Evolutionary conservation across 169 alveolate species (phyloP).

Genomic region (Toxoplasma gondii): DNA sequence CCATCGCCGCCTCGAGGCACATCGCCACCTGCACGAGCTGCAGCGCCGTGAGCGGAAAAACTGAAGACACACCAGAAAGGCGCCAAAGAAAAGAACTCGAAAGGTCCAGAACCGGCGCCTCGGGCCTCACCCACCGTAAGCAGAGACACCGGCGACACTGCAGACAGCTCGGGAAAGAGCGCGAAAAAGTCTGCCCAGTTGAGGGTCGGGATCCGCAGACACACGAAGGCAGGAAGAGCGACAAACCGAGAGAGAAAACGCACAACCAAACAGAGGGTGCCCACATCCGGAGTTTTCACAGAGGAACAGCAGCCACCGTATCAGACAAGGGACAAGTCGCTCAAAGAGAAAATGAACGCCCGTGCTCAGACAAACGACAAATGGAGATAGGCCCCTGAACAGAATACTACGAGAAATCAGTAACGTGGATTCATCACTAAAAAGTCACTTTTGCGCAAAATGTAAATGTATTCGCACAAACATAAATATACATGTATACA

Average conservation of each 20-base stretch:
- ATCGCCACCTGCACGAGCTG: conserved; percentile 13
- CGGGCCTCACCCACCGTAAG: not conserved
- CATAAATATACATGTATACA: not conserved
- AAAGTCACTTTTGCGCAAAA: no score
- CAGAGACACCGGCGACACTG: not conserved
- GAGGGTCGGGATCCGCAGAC: not conserved
- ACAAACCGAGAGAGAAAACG: no score
- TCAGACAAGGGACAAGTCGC: no score
- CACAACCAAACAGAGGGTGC: no score
- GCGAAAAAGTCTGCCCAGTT: not conserved
- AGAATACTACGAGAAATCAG: no score
- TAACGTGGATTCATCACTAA: no score
- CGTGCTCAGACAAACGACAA: no score
- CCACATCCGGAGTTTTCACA: no score
- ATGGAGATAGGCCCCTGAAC: no score
- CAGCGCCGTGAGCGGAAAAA: conserved; percentile 29
- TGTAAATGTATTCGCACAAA: not conserved
- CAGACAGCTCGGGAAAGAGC: not conserved
- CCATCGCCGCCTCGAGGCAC: not conserved
- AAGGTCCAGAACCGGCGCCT: not conserved
- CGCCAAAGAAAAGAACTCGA: not conserved
- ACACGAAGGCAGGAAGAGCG: no score
- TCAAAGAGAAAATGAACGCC: no score
- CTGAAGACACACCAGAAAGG: not conserved
- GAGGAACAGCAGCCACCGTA: no score